Base-by-base conservation (phyloP, 2,329 filamentous ascomycete species). In the Talaromyces sp. region DNA sequence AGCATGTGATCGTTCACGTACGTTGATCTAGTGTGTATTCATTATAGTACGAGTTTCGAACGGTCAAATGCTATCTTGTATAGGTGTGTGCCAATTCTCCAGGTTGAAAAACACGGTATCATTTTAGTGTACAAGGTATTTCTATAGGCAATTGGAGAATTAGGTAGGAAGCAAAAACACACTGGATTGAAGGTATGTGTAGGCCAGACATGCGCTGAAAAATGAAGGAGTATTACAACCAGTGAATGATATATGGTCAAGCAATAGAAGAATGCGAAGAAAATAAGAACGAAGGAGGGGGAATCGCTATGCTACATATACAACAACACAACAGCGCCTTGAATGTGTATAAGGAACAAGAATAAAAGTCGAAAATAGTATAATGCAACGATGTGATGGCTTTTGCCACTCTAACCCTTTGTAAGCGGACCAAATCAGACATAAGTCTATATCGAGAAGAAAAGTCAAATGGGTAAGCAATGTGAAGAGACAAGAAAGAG, bases 281-380 rank as follows among this genome's bases (percentile, higher is more conserved):
- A 13, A 22, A 39, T 4, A 24, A 39, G 33, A 22, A 22, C n/a
- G 33, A 37, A 39, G 6, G n/a, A 14, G 2, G 39, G 27, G 47
- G 33, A 54, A 54, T 54, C 50, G 22, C 60, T 62, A 62, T 62
- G 22, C 47, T 52, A 62, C 16, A 62, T 19, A 39, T 33, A 54
- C 5, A 56, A 56, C 31, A 39, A 37, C 9, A 54, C 35, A 6
- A 54, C 50, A 22, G n/a, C 48, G 48, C 52, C 31, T 37, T 56
- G 11, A 2, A 33, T 52, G 52, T 39, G 33, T 37, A 39, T 37
- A 37, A 22, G 7, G 14, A 52, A 56, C 31, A 35, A 37, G 50
- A 54, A 54, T n/a, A 33, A 31, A 19, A 22, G 45, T n/a, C 27
- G 9, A 37, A 37, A 37, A 39, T 7, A 37, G 11, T 56, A 14